Conservation (phyloP, 1,284 basidiomycete genomes). For the Ustilago sp. region DNA sequence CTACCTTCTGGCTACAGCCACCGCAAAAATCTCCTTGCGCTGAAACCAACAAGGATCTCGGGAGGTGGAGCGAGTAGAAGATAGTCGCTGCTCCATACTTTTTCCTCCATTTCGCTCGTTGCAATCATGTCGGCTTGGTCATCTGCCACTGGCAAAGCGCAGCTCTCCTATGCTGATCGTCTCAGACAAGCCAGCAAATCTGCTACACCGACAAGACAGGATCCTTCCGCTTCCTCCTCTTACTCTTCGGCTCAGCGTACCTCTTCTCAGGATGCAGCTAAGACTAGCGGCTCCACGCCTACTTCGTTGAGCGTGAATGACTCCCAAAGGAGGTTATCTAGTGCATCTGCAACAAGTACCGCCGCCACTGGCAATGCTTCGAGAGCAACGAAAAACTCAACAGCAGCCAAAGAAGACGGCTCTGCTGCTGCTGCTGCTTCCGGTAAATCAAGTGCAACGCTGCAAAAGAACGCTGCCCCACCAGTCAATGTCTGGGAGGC, state of each 20-base stretch:
- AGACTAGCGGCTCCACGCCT: constrained; percentile 4
- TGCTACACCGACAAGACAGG: constrained; percentile 17
- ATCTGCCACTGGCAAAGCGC: constrained; percentile 51
- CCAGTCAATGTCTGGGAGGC: constrained; percentile 58
- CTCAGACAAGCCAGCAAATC: constrained; percentile 49
- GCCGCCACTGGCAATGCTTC: constrained; percentile 8
- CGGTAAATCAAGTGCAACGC: neutral
- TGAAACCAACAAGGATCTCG: neutral
- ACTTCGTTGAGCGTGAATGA: constrained; percentile 4
- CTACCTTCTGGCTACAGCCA: neutral
- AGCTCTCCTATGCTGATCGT: constrained; percentile 57
- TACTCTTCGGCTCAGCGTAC: constrained; percentile 10
- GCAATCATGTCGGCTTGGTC: constrained; percentile 59
- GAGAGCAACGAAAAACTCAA: neutral
- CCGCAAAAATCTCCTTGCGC: constrained; percentile 3
- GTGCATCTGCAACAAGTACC: constrained; percentile 12
- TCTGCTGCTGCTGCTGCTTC: constrained; percentile 5
- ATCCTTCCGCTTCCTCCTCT: constrained; percentile 7
- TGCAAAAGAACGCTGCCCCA: constrained; percentile 13
- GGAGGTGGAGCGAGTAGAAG: constrained; percentile 22
- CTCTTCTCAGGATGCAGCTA: constrained; percentile 2
- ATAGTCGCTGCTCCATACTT: constrained; percentile 16
- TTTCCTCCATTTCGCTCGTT: neutral
- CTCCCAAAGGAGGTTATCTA: constrained; percentile 14
- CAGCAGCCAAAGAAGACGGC: neutral